Evolutionary conservation across 768 basidiomycete genomes (phyloP).

Genomic region (Pleurotus citrinopileatus): DNA sequence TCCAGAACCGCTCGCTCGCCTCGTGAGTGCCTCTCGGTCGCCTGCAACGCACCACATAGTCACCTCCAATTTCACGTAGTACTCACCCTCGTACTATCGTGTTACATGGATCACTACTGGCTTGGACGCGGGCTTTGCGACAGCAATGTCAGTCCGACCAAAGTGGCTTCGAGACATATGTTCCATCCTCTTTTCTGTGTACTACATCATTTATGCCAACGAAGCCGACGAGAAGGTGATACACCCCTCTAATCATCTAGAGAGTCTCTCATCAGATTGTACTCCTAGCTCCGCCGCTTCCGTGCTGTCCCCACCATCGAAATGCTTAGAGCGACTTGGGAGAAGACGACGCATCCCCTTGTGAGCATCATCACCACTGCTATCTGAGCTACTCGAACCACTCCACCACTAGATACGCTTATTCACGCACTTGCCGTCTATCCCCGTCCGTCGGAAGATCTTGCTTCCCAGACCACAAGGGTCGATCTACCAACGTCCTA

Average conservation of each 20-base stretch:
- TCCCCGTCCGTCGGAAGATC: conserved; percentile 71
- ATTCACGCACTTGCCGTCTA: conserved; percentile 53
- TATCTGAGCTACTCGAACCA: conserved; percentile 8
- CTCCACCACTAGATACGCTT: conserved; percentile 57
- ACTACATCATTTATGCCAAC: conserved; percentile 84
- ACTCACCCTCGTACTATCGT: conserved; percentile 90
- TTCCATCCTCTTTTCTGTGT: conserved; percentile 80
- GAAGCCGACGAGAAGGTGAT: conserved; percentile 95
- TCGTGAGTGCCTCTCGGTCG: conserved; percentile 48
- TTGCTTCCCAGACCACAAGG: conserved; percentile 77
- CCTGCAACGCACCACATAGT: too few species aligned
- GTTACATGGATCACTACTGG: conserved; percentile 95
- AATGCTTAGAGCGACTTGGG: conserved; percentile 95
- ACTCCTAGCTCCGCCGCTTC: conserved; percentile 78
- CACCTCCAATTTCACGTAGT: conserved; percentile 40
- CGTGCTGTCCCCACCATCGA: conserved; percentile 94
- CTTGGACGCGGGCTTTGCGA: conserved; percentile 96
- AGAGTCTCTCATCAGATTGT: neutral
- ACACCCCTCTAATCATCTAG: neutral
- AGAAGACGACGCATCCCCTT: conserved; percentile 93
- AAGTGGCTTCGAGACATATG: conserved; percentile 90
- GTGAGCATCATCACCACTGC: conserved; percentile 37
- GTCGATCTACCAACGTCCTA: conserved; percentile 78
- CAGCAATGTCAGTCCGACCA: conserved; percentile 88
- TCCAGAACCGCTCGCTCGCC: conserved; percentile 87